Base-by-base conservation (phyloP, 805 yeast genomes). In the Sugiyamaella marilandica region DNA sequence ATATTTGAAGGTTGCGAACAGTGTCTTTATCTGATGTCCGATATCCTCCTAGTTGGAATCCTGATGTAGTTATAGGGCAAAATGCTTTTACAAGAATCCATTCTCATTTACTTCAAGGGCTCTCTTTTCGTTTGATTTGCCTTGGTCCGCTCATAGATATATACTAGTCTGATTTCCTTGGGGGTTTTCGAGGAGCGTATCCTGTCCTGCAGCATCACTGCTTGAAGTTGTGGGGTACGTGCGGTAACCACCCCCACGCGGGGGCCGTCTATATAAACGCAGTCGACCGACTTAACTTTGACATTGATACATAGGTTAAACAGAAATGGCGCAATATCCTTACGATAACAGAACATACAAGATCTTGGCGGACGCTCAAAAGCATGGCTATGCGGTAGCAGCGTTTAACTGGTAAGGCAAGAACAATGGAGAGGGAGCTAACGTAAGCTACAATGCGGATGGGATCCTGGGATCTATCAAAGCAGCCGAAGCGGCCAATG, bases 401-500 rank as follows among this genome's bases (percentile, higher is more conserved):
- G 68, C 72, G 8, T 62, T 71, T 44, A 61, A 69, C 41, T 70
- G 70, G 56, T 53, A 35, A 21, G 56, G 45, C 35, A 7, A 10
- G 14, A 26, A 10, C 9, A n/a, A 10, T 14, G 16, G 16, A 13
- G 16, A 5, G 16, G n/a, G 16, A n/a, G 5, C 43, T 32, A 14
- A 46, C 43, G 19, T 18, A 24, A 53, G 56, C 39, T 70, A 70
- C 59, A 68, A 66, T 11, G 53, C 67, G 8, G 74, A 70, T 46
- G 70, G 67, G n/a, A 66, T 64, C 9, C 50, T 68, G n/a, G 67
- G 68, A 11, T 62, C 70, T 62, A 62, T 70, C 37, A 57, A 58
- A 47, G 74, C 74, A 2, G 73, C 74, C 5, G 73, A 70, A 55
- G 59, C 52, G 24, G 59, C 61, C 53, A 59, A 55, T 46, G 63